phyloP scores from a whole-genome alignment of 805 yeast genomes.

The Teunomyces barrocoloradensis region DNA sequence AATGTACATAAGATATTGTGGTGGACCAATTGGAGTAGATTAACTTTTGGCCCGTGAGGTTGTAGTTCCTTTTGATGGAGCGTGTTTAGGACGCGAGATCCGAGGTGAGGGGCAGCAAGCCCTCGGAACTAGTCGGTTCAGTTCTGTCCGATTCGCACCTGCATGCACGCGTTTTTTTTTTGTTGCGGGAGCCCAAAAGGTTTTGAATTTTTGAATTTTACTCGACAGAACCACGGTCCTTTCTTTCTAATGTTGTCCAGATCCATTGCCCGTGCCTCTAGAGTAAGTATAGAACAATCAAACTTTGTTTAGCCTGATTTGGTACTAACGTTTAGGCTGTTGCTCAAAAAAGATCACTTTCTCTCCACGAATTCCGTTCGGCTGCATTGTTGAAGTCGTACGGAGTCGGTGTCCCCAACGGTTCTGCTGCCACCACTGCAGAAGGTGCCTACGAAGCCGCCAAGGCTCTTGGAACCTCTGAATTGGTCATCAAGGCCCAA shows the following conservation, averaged over 20 bases:
- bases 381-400: slow-evolving; percentile 80
- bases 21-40: no score
- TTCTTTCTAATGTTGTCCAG: slow-evolving; percentile 37
- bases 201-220: not conserved
- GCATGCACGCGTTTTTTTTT: not conserved
- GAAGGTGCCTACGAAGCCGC: slow-evolving; percentile 86
- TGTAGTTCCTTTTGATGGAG: not conserved
- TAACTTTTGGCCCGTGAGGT: not conserved
- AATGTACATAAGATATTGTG: no score
- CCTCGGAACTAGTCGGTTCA: slow-evolving; percentile 5
- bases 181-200: not conserved
- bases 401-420: slow-evolving; percentile 89
- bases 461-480: slow-evolving; percentile 67
- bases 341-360: slow-evolving; percentile 61
- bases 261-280: slow-evolving; percentile 41
- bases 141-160: slow-evolving; percentile 1
- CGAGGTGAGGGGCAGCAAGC: slow-evolving; percentile 3
- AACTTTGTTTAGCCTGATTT: not conserved
- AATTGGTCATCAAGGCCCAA: slow-evolving; percentile 95
- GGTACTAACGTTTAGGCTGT: slow-evolving; percentile 26
- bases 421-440: slow-evolving; percentile 86
- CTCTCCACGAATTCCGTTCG: slow-evolving; percentile 94
- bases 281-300: slow-evolving; percentile 29
- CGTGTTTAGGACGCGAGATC: not conserved
- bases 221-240: slow-evolving; percentile 1